phyloP scores from a whole-genome alignment of 1,284 basidiomycete species.

The Fistulinella cinereoalba region DNA sequence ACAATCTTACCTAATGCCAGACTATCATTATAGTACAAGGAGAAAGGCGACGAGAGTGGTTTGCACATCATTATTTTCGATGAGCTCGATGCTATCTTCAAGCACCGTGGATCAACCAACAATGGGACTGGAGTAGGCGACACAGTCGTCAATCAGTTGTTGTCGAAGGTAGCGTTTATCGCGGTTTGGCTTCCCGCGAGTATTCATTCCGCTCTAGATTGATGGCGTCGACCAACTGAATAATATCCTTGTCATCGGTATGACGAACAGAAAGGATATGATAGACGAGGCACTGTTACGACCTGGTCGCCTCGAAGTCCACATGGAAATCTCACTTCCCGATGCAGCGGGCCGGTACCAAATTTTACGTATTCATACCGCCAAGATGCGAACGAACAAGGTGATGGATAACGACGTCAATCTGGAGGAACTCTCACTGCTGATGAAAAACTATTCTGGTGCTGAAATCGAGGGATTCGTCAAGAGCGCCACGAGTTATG shows the following conservation, averaged over 20 bases:
- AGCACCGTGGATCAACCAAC: constrained; percentile 90
- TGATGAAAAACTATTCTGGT: constrained; percentile 98
- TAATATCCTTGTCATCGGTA: constrained; percentile 99
- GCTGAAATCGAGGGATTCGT: constrained; percentile 96
- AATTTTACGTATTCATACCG: constrained; percentile 94
- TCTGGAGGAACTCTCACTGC: constrained; percentile 75
- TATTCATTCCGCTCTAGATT: constrained; percentile 58
- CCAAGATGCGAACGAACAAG: constrained; percentile 89
- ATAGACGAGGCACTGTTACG: constrained; percentile 98
- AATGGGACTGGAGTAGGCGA: constrained; percentile 97
- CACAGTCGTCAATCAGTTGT: constrained; percentile 96
- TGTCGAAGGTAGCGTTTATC: constrained; percentile 73
- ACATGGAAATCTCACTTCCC: constrained; percentile 98
- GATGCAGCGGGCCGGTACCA: constrained; percentile 92
- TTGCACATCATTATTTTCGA: constrained; percentile 99
- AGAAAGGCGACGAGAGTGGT: constrained; percentile 97
- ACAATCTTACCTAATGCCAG: background rate
- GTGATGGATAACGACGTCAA: constrained; percentile 92
- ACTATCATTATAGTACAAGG: constrained; percentile 71
- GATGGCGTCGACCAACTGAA: constrained; percentile 99
- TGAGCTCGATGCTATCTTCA: constrained; percentile 98
- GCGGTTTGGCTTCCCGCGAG: background rate
- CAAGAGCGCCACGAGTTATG: constrained; percentile 97
- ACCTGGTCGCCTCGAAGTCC: constrained; percentile 98
- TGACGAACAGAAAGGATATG: constrained; percentile 99